These are phyloP conservation scores for Suillus clintonianus DNA, from an alignment of 768 basidiomycete genomes.

Conservation along the genomic window DNA sequence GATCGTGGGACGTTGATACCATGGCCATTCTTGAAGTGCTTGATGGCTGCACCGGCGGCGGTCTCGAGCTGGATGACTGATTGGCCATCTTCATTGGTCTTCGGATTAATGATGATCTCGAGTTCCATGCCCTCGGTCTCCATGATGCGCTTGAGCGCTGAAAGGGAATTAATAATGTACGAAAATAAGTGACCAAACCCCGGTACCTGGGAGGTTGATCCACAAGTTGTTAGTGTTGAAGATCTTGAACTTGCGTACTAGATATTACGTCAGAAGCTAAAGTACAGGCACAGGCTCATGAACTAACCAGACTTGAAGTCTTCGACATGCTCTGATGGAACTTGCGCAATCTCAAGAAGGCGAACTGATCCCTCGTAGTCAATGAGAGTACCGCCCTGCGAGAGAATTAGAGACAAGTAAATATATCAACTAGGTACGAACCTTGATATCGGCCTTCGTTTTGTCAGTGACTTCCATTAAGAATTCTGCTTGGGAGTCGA, in stretches of 20 bases:
- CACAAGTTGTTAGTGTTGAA: constrained; percentile 76
- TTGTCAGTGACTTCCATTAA: constrained; percentile 82
- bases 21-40: constrained; percentile 65
- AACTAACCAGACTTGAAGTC: constrained; percentile 61
- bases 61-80: constrained; percentile 80
- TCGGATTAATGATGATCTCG: constrained; percentile 80
- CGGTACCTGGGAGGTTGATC: constrained; percentile 49
- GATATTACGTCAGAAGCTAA: background rate
- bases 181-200: background rate
- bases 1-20: constrained; percentile 75
- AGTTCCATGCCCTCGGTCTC: constrained; percentile 66
- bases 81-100: constrained; percentile 67
- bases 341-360: constrained; percentile 77
- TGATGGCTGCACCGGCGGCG: constrained; percentile 75
- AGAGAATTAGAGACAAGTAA: background rate
- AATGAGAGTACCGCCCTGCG: constrained; percentile 62
- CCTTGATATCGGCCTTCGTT: constrained; percentile 79
- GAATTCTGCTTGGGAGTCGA: constrained; percentile 64
- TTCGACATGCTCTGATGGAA: constrained; percentile 69
- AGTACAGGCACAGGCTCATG: background rate
- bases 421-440: background rate
- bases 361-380: constrained; percentile 68
- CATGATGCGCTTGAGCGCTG: constrained; percentile 77
- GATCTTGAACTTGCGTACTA: constrained; percentile 75
- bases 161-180: constrained; percentile 5